Base-by-base conservation (phyloP, 2,329 filamentous ascomycete genomes). In the Macrophomina pseudophaseolina region DNA sequence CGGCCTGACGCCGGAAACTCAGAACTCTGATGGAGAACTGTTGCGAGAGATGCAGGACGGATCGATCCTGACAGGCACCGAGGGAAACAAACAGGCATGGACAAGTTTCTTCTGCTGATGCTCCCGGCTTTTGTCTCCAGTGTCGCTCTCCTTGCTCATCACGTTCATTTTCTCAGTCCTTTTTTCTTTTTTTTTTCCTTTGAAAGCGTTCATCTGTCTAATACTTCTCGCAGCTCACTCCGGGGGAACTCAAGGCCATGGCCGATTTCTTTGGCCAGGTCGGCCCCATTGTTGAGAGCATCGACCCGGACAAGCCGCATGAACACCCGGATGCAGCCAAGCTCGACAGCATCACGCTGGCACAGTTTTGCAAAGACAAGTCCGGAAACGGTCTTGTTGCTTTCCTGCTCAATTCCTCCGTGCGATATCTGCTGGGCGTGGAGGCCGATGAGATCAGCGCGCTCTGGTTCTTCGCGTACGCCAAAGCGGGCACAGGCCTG, bases 11-110 rank as follows among this genome's bases (percentile, higher is more conserved):
- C 67, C 83, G 0, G 76, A 85, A 6, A 76, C 79, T 70, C 85
- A 88, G 70, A 83, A 83, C 40, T 81, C 80, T 0, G 67, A 74
- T 0, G 84, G 85, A 0, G 76, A 80, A 18, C 44, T 62, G 58
- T 9, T 49, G 42, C 14, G 58, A 11, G 58, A 62, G 33, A 62
- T 62, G 58, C 42, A 62, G 6, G 58, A 62, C 18, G 58, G 58
- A 3, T 14, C 12, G 16, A 62, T 62, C 18, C 4, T 62, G 16
- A 49, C 58, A 1, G 58, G 58, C 1, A 62, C 58, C 1, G 58
- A 62, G 32, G 58, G 58, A 14, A 62, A 62, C 58, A 62, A 62
- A 11, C n/a, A 49, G 58, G 58, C 42, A 48, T 46, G 42, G 28
- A 23, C 5, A 2, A 14, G 35, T 35, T 33, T 28, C 16, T 18